Evolutionary conservation across 208 protist species (phyloP), one percentile per base, ranked within the genome.

Genomic region (Borovskyia barvae): DNA sequence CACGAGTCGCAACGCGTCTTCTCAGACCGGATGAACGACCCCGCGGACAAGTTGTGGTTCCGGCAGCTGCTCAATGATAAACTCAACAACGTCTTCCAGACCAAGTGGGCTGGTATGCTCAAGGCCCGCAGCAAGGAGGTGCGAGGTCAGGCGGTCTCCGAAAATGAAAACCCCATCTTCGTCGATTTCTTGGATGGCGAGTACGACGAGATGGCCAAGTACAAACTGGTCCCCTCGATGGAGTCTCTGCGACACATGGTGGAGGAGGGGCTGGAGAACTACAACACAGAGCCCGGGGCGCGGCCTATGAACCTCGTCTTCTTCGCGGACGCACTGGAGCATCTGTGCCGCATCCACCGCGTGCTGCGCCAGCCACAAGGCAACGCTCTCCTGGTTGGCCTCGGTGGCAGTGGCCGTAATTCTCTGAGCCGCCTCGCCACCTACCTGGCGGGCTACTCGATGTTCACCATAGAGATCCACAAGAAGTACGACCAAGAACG

Each of bases 1-100:
- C 98, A 99, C 77, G 98, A 99, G 82, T 97, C 88, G 66, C 87
- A 92, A 55, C 92, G 98, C 63, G 96, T 99, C 35, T 99, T 99
- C 75, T 75, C 90, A 19, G 98, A 99, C 72, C 85, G 97, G 37
- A 95, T 99, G 69, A 95, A 96, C 65, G 79, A 94, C 70, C 63
- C 83, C 15, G 79, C 85, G 5, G 98, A 99, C 77, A 88, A 93
- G 57, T 39, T 50, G 20, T 95, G 85, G 90, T 99, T 99, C 81
- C 77, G 83, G 45, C 77, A 93, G 57, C 54, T 97, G 40, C 69
- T 99, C 19, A 82, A 84, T 48, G 85, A 97, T 36, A 94, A 98
- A 71, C 77, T 99, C 11, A 82, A 87, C 50, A 92, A 86, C 50
- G 54, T 89, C 17, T 99, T 98, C 65, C 75, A 87, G 53, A 93